Percentiles rank a stretch among this genome's conserved stretches.
These are phyloP conservation scores for Corylus americana DNA, from an alignment of 306 rosid genomes.

Conservation along the genomic window DNA sequence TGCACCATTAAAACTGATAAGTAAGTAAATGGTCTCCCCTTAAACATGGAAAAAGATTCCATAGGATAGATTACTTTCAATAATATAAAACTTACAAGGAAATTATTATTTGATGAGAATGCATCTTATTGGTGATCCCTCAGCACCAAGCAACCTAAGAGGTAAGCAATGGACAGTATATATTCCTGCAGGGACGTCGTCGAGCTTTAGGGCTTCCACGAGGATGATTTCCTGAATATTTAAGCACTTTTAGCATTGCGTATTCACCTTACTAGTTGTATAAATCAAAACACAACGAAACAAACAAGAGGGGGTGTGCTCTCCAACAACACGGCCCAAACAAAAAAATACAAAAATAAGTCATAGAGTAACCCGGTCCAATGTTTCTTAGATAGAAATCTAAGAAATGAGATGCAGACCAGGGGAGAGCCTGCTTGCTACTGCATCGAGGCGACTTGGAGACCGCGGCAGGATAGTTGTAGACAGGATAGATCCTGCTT, in stretches of 20 bases:
- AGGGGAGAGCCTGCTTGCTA: too few relatives aligned
- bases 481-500: too few relatives aligned
- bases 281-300: slow-evolving; percentile 16
- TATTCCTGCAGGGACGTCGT: slow-evolving; percentile 63
- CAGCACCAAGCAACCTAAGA: slow-evolving; percentile 85
- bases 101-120: slow-evolving; percentile 60
- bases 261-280: slow-evolving; percentile 14
- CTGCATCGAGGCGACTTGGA: too few relatives aligned
- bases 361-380: too few relatives aligned
- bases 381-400: too few relatives aligned
- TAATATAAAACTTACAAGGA: slow-evolving; percentile 13
- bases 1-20: not conserved
- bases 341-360: too few relatives aligned
- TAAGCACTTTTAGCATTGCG: slow-evolving; percentile 21
- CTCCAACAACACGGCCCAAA: too few relatives aligned
- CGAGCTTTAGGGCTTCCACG: slow-evolving; percentile 85
- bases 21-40: not conserved
- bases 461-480: too few relatives aligned
- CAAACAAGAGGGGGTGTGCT: too few relatives aligned
- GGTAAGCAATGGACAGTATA: slow-evolving; percentile 81
- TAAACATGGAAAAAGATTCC: not conserved
- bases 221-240: slow-evolving; percentile 75
- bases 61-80: not conserved
- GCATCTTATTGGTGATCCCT: slow-evolving; percentile 94
- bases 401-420: too few relatives aligned